Evolutionary conservation across 2,329 filamentous ascomycete species (phyloP).

Genomic region (Leptodontidium sp.): DNA sequence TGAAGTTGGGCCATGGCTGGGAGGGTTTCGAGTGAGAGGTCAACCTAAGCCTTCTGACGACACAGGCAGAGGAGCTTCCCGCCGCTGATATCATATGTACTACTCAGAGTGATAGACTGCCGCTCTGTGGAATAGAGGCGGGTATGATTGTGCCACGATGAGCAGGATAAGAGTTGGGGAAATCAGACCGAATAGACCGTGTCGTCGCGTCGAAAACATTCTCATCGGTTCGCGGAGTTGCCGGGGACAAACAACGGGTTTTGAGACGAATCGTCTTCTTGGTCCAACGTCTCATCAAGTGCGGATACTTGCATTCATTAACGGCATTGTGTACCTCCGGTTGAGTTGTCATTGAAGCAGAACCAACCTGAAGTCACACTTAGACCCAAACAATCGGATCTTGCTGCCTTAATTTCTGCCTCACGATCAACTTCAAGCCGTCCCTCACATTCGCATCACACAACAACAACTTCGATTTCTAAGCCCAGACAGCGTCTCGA

Average conservation of each 20-base stretch:
- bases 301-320: background rate
- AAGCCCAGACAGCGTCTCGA: slow-evolving; percentile 11
- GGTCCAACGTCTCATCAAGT: background rate
- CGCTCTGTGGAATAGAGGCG: background rate
- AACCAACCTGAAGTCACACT: background rate
- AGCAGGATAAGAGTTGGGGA: background rate
- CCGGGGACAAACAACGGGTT: background rate
- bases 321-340: background rate
- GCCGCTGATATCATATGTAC: background rate
- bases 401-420: slow-evolving; percentile 18
- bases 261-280: background rate
- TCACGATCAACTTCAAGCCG: slow-evolving; percentile 2
- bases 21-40: background rate
- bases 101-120: background rate
- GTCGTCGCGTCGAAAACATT: background rate
- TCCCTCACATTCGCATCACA: slow-evolving; percentile 5
- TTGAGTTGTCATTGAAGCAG: background rate
- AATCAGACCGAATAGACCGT: too few species aligned
- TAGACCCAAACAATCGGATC: slow-evolving; percentile 12
- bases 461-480: slow-evolving; percentile 16
- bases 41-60: background rate
- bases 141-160: background rate
- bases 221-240: background rate
- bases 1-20: too few species aligned
- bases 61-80: background rate